Evolutionary conservation across 805 yeast species (phyloP), one percentile per base, ranked within the genome.

Genomic region (Zygotorulaspora chibaensis): DNA sequence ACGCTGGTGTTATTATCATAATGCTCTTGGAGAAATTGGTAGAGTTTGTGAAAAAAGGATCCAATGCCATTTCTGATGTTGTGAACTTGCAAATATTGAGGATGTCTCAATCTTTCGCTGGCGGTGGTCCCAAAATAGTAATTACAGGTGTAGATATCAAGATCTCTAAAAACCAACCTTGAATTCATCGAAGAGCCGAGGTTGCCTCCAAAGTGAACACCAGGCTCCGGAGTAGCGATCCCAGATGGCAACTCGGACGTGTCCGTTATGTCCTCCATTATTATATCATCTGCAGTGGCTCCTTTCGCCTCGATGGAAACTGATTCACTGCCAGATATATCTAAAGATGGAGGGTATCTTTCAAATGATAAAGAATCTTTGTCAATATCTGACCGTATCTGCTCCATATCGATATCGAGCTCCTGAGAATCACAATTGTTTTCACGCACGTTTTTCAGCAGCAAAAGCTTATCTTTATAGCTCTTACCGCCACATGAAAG

Each of bases 1-100:
- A 84, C 60, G 10, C 77, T 76, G 7, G 84, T 76, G 49, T 87
- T 83, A 48, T 86, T 88, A 34, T 76, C 80, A 36, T 74, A 75
- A 40, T 76, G 66, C 1, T 69, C 62, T 6, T 65, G 55, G 46
- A 88, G 63, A 51, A 73, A 75, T 8, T 64, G 56, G 44, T 72
- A 76, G 3, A 86, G 61, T 4, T 70, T 68, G 57, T 86, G 95
- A 44, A 90, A 73, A 35, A 78, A 70, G 47, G 72, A 68, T 0
- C 91, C 93, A 34, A 88, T 71, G 26, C 68, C 58, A 18, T 77
- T 72, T 41, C 95, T 75, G 7, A 79, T 61, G 9, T 74, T 71
- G 57, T 90, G 96, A 3, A 90, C 65, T 42, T 69, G 67, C 8
- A 59, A 48, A 53, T 81, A 82, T 10, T 70, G 60, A 1, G 74